phyloP scores from a whole-genome alignment of 108 stramenopile species.

The Nitzschia sp. region DNA sequence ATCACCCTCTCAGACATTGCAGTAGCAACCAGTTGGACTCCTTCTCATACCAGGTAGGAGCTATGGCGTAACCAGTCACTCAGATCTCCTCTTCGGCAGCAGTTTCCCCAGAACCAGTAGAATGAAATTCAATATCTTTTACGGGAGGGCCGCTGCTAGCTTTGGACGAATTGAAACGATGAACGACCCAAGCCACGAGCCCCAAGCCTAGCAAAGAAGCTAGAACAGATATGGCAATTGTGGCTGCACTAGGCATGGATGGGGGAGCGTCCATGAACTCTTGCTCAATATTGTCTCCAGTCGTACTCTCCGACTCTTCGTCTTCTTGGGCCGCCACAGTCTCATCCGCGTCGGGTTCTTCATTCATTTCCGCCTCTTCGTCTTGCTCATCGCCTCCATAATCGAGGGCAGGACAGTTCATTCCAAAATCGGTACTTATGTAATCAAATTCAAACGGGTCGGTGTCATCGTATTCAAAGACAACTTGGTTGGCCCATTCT shows the following conservation, averaged over 20 bases:
- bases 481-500: slow-evolving; percentile 4
- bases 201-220: background rate
- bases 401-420: background rate
- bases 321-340: too few relatives aligned
- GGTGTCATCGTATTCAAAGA: background rate
- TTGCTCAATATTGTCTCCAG: background rate
- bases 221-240: background rate
- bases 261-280: background rate
- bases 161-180: background rate
- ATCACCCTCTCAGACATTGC: too few relatives aligned
- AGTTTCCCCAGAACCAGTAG: background rate
- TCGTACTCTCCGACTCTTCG: background rate
- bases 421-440: background rate
- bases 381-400: too few relatives aligned
- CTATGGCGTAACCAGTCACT: too few relatives aligned
- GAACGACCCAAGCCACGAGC: background rate
- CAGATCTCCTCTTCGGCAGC: background rate
- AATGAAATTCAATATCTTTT: background rate
- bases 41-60: too few relatives aligned
- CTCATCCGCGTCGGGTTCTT: too few relatives aligned
- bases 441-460: background rate
- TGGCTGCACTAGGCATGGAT: background rate
- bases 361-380: too few relatives aligned
- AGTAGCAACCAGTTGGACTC: too few relatives aligned
- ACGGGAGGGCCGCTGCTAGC: background rate